Base-by-base conservation (phyloP, 169 alveolate species). In the Sarcocystis neurona region DNA sequence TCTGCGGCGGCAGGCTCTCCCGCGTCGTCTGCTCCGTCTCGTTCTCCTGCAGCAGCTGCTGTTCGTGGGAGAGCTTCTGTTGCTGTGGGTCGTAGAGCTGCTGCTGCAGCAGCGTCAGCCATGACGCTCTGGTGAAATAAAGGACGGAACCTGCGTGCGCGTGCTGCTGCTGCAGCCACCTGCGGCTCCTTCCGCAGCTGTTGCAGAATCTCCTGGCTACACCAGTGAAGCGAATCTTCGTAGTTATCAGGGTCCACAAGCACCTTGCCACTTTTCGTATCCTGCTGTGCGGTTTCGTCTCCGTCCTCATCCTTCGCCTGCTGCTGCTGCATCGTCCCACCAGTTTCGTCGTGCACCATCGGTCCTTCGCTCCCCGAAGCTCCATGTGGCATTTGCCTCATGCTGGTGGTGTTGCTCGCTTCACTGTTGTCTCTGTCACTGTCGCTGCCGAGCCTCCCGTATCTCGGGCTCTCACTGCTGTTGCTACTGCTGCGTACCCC, bases 161-260 rank as follows among this genome's bases (percentile, higher is more conserved):
- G 34, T 37, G 68, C 79, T 6, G 88, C 88, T 44, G 90, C 82
- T 32, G 85, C 84, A 43, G 90, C 72, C 32, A 58, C 60, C 72
- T 27, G 77, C 2, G 85, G 85, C 37, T 85, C 74, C 84, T 85
- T 84, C 60, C 32, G 77, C 46, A 85, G 58, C 78, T 70, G 85
- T 47, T 85, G 90, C 90, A 70, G 90, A 12, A 85, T 85, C 90
- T 85, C 85, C 90, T 70, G 84, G 53, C 46, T 72, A 8, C 90
- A 85, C 90, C 90, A 85, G 77, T 85, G 90, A 48, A 85, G 84
- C 32, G 90, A 85, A 43, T 85, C 90, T 18, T 85, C 90, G n/a
- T n/a, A n/a, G n/a, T n/a, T n/a, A n/a, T n/a, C n/a, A n/a, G n/a
- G n/a, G n/a, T n/a, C n/a, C 32, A 20, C 75, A n/a, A 1, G 39